phyloP scores from a whole-genome alignment of 139 green algal species.

The Chlamydomonas sp. region DNA sequence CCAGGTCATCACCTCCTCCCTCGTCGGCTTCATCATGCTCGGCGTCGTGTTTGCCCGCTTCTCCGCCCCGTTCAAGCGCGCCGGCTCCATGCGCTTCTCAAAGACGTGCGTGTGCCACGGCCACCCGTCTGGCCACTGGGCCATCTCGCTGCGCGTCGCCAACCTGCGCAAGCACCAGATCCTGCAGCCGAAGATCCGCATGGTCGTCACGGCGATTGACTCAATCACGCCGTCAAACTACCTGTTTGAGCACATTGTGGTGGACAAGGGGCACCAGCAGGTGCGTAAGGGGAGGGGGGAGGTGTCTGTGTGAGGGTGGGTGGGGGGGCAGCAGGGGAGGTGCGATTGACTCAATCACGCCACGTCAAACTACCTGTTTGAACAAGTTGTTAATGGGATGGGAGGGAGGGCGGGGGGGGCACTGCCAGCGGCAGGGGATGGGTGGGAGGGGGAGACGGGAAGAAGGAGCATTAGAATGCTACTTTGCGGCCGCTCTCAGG shows the following conservation, averaged over 20 bases:
- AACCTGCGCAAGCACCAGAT: constrained; percentile 61
- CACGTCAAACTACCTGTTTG: too few species aligned
- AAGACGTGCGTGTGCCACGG: constrained; percentile 23
- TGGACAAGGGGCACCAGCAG: constrained; percentile 21
- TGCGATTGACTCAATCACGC: too few species aligned
- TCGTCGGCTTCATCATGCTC: constrained; percentile 53
- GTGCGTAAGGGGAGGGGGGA: constrained; percentile 1
- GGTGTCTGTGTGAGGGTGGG: too few species aligned
- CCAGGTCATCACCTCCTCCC: constrained; percentile 17
- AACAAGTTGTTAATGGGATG: too few species aligned
- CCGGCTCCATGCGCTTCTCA: constrained; percentile 31
- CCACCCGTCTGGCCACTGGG: constrained; percentile 40
- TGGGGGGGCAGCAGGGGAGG: too few species aligned
- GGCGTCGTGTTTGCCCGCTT: constrained; percentile 59
- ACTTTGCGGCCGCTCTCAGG: too few species aligned
- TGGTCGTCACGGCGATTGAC: constrained; percentile 40
- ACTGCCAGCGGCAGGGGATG: too few species aligned
- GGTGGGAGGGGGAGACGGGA: too few species aligned
- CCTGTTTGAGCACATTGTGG: constrained; percentile 15
- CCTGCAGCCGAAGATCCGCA: constrained; percentile 37
- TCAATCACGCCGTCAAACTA: constrained; percentile 46
- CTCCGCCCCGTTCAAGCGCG: constrained; percentile 52
- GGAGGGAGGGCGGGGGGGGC: too few species aligned
- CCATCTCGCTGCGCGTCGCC: constrained; percentile 38
- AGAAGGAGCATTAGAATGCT: too few species aligned